Conservation (phyloP, 805 yeast species). For the Kluyveromyces starmeri region DNA sequence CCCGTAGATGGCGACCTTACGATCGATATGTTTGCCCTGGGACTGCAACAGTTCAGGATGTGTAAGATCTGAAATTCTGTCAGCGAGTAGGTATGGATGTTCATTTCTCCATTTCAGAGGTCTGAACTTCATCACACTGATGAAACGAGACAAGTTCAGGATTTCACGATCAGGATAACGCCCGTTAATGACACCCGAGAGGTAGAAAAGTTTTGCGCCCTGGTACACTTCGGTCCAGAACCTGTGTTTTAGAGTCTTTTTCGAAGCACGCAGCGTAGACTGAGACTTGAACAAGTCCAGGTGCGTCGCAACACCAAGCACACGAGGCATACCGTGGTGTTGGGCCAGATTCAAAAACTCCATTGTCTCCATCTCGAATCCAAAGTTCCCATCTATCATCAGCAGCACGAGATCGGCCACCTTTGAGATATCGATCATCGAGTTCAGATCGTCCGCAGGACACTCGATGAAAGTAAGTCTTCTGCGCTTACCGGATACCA, state of each 20-base stretch:
- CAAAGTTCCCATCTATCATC: constrained; percentile 93
- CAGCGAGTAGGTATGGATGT: constrained; percentile 89
- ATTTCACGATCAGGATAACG: constrained; percentile 97
- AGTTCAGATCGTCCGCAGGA: constrained; percentile 73
- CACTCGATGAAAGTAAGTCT: constrained; percentile 91
- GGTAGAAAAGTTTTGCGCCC: constrained; percentile 92
- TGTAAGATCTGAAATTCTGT: constrained; percentile 86
- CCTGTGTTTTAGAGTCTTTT: constrained; percentile 84
- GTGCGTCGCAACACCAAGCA: constrained; percentile 91
- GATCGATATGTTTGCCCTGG: constrained; percentile 70
- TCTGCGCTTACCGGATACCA: constrained; percentile 90
- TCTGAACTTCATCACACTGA: constrained; percentile 94
- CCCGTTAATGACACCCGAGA: constrained; percentile 94
- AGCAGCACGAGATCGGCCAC: constrained; percentile 86
- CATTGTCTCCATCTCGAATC: constrained; percentile 99
- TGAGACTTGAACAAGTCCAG: constrained; percentile 87
- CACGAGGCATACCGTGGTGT: constrained; percentile 98
- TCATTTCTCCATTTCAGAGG: constrained; percentile 99
- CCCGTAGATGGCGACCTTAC: constrained; percentile 88
- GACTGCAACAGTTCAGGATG: constrained; percentile 74
- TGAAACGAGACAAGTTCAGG: constrained; percentile 80
- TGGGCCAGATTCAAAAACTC: constrained; percentile 93
- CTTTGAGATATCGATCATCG: constrained; percentile 95
- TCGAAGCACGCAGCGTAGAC: constrained; percentile 80
- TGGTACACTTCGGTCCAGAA: constrained; percentile 99